Percentiles rank a stretch among this genome's conserved stretches.
These are phyloP conservation scores for Trebouxia gelatinosa DNA, from an alignment of 163 green algal genomes.

Conservation along the genomic window DNA sequence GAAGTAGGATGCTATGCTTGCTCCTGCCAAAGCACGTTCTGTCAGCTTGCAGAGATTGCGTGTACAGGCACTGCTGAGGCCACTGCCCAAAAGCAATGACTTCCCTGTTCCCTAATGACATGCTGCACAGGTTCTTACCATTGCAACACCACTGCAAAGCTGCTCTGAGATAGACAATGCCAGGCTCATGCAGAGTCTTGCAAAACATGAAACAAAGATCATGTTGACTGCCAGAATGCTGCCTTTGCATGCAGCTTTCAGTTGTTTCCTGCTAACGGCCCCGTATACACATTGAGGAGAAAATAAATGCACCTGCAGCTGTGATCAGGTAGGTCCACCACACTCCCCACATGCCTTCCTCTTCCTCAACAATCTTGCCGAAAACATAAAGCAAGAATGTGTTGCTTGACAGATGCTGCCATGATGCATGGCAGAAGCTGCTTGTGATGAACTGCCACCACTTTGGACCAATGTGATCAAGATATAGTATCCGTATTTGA, in stretches of 20 bases:
- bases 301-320: conserved; percentile 55
- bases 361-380: conserved; percentile 81
- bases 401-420: conserved; percentile 54
- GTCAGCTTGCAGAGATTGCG: no score
- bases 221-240: no score
- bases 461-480: conserved; percentile 54
- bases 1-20: conserved; percentile 50
- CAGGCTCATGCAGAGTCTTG: no score
- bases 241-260: no score
- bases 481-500: conserved; percentile 43
- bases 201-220: background rate
- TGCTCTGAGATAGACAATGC: no score
- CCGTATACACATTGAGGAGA: background rate
- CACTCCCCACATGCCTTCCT: conserved; percentile 80
- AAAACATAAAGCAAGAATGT: conserved; percentile 92
- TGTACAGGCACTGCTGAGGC: no score
- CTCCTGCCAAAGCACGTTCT: no score
- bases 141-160: no score
- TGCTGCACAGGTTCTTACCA: no score
- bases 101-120: no score
- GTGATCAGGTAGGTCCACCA: conserved; percentile 77
- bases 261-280: background rate
- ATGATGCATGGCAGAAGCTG: conserved; percentile 83
- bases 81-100: no score
- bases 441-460: conserved; percentile 82